Evolutionary conservation across 352 stramenopile species (phyloP).

Genomic region (Aphanomyces cochlioides): DNA sequence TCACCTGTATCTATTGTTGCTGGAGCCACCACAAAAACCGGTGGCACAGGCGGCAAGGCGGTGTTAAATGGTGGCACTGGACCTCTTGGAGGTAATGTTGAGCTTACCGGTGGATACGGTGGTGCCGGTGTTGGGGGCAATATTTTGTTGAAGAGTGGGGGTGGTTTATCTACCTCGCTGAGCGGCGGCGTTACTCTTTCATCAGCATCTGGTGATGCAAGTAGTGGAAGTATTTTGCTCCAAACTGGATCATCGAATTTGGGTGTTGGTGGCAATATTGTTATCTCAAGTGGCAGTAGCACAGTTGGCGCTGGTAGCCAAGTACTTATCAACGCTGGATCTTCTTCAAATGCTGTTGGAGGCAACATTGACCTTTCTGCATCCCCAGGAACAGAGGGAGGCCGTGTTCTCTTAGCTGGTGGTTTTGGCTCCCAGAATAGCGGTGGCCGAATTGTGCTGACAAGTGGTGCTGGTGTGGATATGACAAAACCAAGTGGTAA

Average conservation of each 20-base stretch:
- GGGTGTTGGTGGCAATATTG: conserved; percentile 15
- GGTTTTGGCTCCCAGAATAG: conserved; percentile 9
- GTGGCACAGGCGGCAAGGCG: conserved; percentile 23
- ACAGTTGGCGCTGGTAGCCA: conserved; percentile 4
- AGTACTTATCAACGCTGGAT: neutral
- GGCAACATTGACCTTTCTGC: conserved; percentile 2
- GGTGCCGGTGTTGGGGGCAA: conserved; percentile 45
- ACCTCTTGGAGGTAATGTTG: conserved; percentile 14
- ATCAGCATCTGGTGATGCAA: neutral
- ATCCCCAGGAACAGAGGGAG: conserved; percentile 14
- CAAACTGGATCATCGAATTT: conserved; percentile 8
- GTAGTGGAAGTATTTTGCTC: neutral
- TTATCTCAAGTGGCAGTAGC: neutral
- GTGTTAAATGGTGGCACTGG: conserved; percentile 10
- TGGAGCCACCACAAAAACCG: conserved; percentile 43
- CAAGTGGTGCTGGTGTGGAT: conserved; percentile 10
- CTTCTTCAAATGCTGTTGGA: conserved; percentile 1
- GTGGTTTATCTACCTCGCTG: neutral
- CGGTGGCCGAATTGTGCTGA: conserved; percentile 3
- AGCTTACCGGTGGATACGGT: conserved; percentile 9
- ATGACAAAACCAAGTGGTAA: conserved; percentile 16
- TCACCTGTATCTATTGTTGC: conserved; percentile 48
- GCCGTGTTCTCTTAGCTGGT: neutral
- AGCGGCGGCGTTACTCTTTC: conserved; percentile 5
- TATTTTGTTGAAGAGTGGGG: conserved; percentile 5